Conservation (phyloP, 768 basidiomycete genomes). For the Xerocomellus amylosporus region DNA sequence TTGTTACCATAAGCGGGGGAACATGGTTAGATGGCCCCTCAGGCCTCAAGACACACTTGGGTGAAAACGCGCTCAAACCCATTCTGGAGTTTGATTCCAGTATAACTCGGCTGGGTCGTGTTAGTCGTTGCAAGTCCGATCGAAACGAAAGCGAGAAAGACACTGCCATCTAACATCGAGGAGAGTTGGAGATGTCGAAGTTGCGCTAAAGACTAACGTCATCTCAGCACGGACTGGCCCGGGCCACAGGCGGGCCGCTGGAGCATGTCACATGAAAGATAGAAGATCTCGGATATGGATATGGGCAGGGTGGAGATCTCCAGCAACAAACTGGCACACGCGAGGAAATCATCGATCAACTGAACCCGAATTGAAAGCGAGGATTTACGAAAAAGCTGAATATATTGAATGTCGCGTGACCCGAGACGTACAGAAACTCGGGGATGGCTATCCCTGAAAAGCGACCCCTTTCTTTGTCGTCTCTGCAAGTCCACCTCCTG, state of each 20-base stretch:
- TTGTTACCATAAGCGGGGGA: too few relatives aligned
- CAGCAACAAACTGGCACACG: neutral
- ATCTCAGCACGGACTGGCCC: neutral
- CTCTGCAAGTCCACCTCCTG: constrained; percentile 93
- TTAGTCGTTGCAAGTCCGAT: neutral
- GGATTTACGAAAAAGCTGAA: neutral
- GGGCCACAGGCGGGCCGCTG: neutral
- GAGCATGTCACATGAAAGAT: neutral
- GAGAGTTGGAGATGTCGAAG: neutral
- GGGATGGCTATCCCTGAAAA: constrained; percentile 67
- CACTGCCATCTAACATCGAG: neutral
- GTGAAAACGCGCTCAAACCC: too few relatives aligned
- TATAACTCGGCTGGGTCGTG: constrained; percentile 20
- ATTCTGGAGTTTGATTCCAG: too few relatives aligned
- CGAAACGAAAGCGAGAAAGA: neutral
- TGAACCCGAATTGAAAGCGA: neutral
- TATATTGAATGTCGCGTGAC: neutral
- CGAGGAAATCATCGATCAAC: neutral
- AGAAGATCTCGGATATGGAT: neutral
- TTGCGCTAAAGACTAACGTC: neutral
- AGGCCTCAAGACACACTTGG: too few relatives aligned
- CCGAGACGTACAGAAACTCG: constrained; percentile 1
- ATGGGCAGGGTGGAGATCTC: neutral
- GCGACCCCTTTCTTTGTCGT: constrained; percentile 74
- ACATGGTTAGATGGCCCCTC: too few relatives aligned